Evolutionary conservation across 2,329 filamentous ascomycete species (phyloP).

Genomic region (Coleophoma cylindrospora): DNA sequence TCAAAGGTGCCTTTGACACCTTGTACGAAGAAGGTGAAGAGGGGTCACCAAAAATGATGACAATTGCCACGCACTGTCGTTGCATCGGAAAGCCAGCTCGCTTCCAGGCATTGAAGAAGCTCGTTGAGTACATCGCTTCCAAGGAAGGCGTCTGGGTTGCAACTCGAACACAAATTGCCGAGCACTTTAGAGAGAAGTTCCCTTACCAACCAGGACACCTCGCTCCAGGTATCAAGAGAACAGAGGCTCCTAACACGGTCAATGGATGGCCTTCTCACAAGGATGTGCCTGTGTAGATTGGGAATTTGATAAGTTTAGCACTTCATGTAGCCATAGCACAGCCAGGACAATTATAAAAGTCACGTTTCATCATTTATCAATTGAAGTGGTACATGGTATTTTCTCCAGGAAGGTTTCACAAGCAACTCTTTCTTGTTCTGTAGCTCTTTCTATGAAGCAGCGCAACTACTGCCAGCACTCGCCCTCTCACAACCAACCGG

Average conservation of each 20-base stretch:
- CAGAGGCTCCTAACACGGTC: constrained; percentile 9
- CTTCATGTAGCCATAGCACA: no score
- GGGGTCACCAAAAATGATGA: constrained; percentile 51
- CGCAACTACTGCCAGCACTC: constrained; percentile 5
- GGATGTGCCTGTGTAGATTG: constrained; percentile 10
- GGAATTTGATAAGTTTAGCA: no score
- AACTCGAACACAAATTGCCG: constrained; percentile 46
- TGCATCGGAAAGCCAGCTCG: constrained; percentile 47
- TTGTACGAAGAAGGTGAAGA: constrained; percentile 38
- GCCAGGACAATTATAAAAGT: no score
- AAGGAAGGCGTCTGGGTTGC: constrained; percentile 51
- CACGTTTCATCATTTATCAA: no score
- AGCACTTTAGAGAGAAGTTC: constrained; percentile 34
- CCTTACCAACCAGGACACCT: constrained; percentile 16
- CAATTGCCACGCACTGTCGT: constrained; percentile 46
- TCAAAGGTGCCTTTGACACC: constrained; percentile 48
- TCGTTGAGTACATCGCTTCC: constrained; percentile 45
- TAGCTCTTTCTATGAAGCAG: neutral
- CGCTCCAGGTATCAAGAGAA: constrained; percentile 18
- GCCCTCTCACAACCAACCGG: constrained; percentile 15
- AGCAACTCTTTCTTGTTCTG: neutral
- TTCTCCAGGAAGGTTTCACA: neutral
- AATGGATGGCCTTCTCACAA: constrained; percentile 19
- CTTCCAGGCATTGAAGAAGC: constrained; percentile 43
- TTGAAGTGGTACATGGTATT: no score